Conservation (phyloP, 495 filamentous ascomycete genomes). For the Hyphodiscus hymeniophilus region DNA sequence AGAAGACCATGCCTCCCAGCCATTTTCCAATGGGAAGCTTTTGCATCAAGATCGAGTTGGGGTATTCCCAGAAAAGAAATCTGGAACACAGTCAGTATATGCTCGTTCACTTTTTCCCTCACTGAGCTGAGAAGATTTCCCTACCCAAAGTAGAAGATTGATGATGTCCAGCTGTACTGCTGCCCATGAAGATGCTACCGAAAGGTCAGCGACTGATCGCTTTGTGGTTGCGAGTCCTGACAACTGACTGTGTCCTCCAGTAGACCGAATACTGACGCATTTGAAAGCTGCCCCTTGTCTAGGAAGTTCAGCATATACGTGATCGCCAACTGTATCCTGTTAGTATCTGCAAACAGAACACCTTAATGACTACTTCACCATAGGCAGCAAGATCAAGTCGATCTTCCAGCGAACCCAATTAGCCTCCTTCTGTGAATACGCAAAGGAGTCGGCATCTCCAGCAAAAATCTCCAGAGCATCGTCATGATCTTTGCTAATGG, state of each 20-base stretch:
- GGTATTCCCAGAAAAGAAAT: conserved; percentile 35
- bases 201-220: too few species aligned
- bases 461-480: not conserved
- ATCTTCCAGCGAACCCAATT: not conserved
- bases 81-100: too few species aligned
- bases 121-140: too few species aligned
- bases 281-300: not conserved
- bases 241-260: not conserved
- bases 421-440: not conserved
- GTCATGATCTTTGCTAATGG: not conserved
- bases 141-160: conserved; percentile 23
- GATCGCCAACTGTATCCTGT: not conserved
- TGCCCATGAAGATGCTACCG: conserved; percentile 1
- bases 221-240: too few species aligned
- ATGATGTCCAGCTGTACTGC: conserved; percentile 12
- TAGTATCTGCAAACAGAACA: not conserved
- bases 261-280: not conserved
- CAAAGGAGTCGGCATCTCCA: not conserved
- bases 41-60: conserved; percentile 36
- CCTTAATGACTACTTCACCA: not conserved
- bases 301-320: not conserved
- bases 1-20: conserved; percentile 14
- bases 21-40: conserved; percentile 38
- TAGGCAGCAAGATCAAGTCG: not conserved
- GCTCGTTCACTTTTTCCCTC: too few species aligned